These are phyloP conservation scores for Trametes pubescens DNA, from an alignment of 1,284 basidiomycete genomes.

Conservation along the genomic window DNA sequence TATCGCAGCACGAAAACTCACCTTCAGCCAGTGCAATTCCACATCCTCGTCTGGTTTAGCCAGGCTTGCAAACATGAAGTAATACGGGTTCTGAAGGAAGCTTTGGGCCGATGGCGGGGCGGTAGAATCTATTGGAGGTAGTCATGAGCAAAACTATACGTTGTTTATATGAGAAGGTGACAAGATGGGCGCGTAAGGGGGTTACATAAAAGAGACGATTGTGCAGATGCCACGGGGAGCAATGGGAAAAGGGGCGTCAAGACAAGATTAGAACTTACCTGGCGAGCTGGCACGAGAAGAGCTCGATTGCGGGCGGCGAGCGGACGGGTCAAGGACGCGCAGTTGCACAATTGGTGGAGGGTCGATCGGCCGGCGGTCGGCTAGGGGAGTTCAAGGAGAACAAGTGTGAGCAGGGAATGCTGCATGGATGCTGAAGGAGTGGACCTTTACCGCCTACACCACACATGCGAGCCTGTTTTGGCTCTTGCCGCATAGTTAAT, in stretches of 20 bases:
- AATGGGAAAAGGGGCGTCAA: constrained; percentile 37
- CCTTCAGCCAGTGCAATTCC: constrained; percentile 93
- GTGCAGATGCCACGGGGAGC: constrained; percentile 21
- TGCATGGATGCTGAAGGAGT: constrained; percentile 26
- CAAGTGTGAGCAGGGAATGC: constrained; percentile 26
- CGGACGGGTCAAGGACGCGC: constrained; percentile 80
- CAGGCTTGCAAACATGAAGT: constrained; percentile 93
- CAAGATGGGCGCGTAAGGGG: background rate
- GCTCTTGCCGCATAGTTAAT: constrained; percentile 86
- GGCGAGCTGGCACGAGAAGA: constrained; percentile 42
- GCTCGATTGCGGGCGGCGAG: constrained; percentile 42
- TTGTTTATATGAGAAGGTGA: background rate
- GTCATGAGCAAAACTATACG: background rate
- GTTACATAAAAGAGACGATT: background rate
- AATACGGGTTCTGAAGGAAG: constrained; percentile 90
- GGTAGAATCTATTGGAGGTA: constrained; percentile 25
- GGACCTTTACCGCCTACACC: constrained; percentile 87
- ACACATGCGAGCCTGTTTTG: constrained; percentile 92
- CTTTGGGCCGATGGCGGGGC: constrained; percentile 47
- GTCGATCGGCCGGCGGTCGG: constrained; percentile 93
- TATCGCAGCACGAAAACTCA: constrained; percentile 37
- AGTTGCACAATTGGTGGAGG: constrained; percentile 97
- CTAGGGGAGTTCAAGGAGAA: constrained; percentile 49
- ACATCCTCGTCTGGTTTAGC: constrained; percentile 89
- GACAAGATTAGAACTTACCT: constrained; percentile 30